A percentile compares a stretch with the other conserved stretches of the same genome.
These are phyloP conservation scores for Papiliotrema nemorosa DNA, from an alignment of 1,284 basidiomycete genomes.

Conservation along the genomic window DNA sequence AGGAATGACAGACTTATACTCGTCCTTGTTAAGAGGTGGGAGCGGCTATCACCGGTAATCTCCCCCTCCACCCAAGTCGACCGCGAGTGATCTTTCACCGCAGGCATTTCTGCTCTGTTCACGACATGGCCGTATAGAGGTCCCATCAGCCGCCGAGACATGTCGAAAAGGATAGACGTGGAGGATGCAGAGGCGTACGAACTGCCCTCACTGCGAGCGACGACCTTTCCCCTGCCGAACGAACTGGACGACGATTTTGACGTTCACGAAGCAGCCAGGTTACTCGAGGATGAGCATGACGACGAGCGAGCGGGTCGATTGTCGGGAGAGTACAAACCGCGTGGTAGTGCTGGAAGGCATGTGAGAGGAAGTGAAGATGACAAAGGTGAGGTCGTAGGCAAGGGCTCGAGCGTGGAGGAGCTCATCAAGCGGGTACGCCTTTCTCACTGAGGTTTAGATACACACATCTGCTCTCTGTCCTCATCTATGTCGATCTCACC, in stretches of 20 bases:
- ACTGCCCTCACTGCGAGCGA: conserved; percentile 22
- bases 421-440: conserved; percentile 35
- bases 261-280: conserved; percentile 8
- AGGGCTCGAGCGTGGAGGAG: conserved; percentile 34
- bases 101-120: too few species aligned
- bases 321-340: conserved; percentile 3
- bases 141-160: too few species aligned
- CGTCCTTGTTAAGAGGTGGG: too few species aligned
- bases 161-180: not conserved
- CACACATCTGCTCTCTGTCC: not conserved
- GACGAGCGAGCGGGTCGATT: conserved; percentile 4
- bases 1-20: too few species aligned
- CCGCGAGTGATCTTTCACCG: too few species aligned
- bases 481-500: not conserved
- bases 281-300: conserved; percentile 7
- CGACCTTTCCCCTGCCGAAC: not conserved
- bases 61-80: too few species aligned
- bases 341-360: conserved; percentile 6
- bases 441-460: not conserved
- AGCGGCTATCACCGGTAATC: too few species aligned
- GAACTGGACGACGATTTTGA: conserved; percentile 9
- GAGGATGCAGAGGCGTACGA: conserved; percentile 43
- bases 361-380: conserved; percentile 9
- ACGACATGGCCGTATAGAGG: too few species aligned
- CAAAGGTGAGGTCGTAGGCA: conserved; percentile 34